Base-by-base conservation (phyloP, 1,284 basidiomycete species). In the Rhodotorula sp. region DNA sequence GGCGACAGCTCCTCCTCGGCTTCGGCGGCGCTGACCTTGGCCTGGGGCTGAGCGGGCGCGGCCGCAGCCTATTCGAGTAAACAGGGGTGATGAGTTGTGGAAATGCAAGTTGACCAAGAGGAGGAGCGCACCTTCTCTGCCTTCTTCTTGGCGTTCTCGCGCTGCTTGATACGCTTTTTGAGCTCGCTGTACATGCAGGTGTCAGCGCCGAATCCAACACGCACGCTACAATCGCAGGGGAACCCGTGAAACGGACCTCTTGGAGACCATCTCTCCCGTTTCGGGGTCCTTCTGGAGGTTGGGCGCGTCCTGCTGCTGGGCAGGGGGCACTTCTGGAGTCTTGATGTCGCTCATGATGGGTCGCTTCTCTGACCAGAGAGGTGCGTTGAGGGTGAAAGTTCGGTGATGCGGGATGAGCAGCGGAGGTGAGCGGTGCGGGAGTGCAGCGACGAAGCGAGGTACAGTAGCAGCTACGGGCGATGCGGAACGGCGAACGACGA, bases 221-320 rank as follows among this genome's bases (percentile, higher is more conserved):
- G 28, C n/a, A 38, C 38, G 31, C 59, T n/a, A 6, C 28, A 4
- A 18, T 7, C 18, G 5, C 10, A 19, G 19, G 8, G 5, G 31
- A 49, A 19, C n/a, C 38, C 72, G 67, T 38, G 31, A 31, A 64
- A 85, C 91, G 78, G 70, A 94, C 93, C 87, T 86, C 87, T 97
- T 97, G 83, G 92, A 95, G 79, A 97, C 88, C 89, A 94, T 87
- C 82, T 97, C 93, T 56, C 93, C 93, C 4, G 94, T 95, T 72
- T 93, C 87, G 58, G 90, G 90, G 82, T 97, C 94, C 78, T 68
- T 62, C 54, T 75, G 71, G 21, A 76, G 65, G 68, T 75, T 76
- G 19, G 75, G 75, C 2, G 60, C 64, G 28, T 63, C 67, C 28
- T 50, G 62, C 16, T 69, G 62, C 58, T 43, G 66, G 54, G 31